phyloP scores from a whole-genome alignment of 2,329 filamentous ascomycete genomes.

The Neofusicoccum umdonicola region DNA sequence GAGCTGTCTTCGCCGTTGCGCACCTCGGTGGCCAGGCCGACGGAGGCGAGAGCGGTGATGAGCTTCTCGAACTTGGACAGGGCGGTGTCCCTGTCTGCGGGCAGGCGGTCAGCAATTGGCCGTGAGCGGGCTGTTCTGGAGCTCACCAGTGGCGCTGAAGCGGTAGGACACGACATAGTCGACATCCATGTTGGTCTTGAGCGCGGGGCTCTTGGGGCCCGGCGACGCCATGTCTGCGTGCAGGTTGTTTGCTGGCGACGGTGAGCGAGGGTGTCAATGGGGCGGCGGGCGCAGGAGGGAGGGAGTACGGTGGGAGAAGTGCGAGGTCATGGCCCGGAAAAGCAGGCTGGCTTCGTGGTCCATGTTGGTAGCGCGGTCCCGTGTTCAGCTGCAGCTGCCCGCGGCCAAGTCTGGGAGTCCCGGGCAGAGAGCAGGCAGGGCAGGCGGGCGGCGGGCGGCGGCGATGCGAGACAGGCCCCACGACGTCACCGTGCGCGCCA shows the following conservation, averaged over 20 bases:
- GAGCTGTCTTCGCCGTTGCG: constrained; percentile 73
- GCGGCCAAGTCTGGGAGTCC: not conserved
- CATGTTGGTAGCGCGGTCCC: not conserved
- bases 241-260: constrained; percentile 12
- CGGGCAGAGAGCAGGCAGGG: not conserved
- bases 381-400: not conserved
- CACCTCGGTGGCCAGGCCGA: constrained; percentile 86
- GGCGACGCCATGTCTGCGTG: constrained; percentile 17
- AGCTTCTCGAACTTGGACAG: constrained; percentile 75
- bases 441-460: not conserved
- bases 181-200: constrained; percentile 63
- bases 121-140: not conserved
- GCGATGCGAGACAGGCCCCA: not conserved
- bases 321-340: constrained; percentile 14
- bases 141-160: constrained; percentile 64
- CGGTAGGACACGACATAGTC: constrained; percentile 86
- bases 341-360: constrained; percentile 14
- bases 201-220: constrained; percentile 33
- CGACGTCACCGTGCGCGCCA: constrained; percentile 7
- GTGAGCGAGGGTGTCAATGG: not conserved
- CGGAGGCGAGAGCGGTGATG: constrained; percentile 68
- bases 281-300: not conserved
- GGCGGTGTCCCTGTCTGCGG: constrained; percentile 64
- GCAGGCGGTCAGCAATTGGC: constrained; percentile 18
- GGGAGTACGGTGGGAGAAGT: constrained; percentile 11